These are phyloP conservation scores for Begonia fuchsioides DNA, from an alignment of 306 rosid genomes.

Conservation along the genomic window DNA sequence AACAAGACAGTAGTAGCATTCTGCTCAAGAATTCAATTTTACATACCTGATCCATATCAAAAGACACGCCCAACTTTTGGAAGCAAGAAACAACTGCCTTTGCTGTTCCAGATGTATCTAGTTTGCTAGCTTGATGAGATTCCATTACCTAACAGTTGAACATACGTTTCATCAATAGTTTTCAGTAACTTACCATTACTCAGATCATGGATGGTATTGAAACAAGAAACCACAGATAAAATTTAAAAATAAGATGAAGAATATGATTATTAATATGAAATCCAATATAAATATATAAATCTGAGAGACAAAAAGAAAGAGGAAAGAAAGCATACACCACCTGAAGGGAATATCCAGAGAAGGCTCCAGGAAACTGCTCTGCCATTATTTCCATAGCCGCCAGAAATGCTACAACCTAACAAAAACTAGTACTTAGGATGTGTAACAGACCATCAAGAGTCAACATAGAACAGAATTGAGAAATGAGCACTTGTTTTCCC, in stretches of 20 bases:
- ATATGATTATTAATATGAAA: too few species aligned
- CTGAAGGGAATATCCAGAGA: constrained; percentile 82
- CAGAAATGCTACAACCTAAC: constrained; percentile 86
- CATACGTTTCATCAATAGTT: constrained; percentile 16
- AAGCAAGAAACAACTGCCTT: constrained; percentile 89
- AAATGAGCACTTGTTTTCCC: constrained; percentile 68
- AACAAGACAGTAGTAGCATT: neutral
- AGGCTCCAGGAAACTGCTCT: constrained; percentile 91
- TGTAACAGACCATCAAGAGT: constrained; percentile 6
- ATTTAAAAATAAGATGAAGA: too few species aligned
- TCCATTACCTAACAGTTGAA: constrained; percentile 57
- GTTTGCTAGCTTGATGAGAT: constrained; percentile 89
- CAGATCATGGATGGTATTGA: neutral
- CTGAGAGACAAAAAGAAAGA: neutral
- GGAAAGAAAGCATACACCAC: constrained; percentile 18
- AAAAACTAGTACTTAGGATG: constrained; percentile 15
- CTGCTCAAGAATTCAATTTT: neutral
- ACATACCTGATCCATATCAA: constrained; percentile 54
- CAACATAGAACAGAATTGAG: constrained; percentile 5
- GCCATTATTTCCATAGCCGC: constrained; percentile 98
- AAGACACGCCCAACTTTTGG: constrained; percentile 61
- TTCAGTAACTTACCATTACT: constrained; percentile 8
- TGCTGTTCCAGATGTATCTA: constrained; percentile 88
- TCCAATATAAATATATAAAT: neutral
- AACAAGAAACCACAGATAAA: neutral